Base-by-base conservation (phyloP, 441 rosid genomes). In the Erodium trifolium region DNA sequence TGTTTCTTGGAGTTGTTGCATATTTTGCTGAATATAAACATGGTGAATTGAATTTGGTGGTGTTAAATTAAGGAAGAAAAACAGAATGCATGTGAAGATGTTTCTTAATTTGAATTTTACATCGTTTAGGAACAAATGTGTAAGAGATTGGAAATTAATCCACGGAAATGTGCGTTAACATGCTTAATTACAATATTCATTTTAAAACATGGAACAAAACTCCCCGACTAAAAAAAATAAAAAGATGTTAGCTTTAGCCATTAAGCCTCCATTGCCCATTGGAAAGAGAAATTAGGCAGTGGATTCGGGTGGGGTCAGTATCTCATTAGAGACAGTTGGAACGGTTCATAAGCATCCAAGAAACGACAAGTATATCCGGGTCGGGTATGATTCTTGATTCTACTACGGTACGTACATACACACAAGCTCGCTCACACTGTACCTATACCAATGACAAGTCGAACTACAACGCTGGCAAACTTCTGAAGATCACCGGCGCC, bases 401-500 rank as follows among this genome's bases (percentile, higher is more conserved):
- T 43, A 43, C 49, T 9, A 43, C 49, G 13, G 49, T 43, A 43
- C 49, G 5, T 43, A 8, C 49, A 43, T 12, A 43, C 49, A 43
- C 49, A 43, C 13, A 10, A 43, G 49, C 49, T 43, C 13, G 49
- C 49, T 31, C 34, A 31, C 34, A 31, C 34, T 31, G 34, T 31
- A 31, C 34, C 34, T 31, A 31, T 23, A 23, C 27, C 27, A 23
- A 23, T 2, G 27, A 23, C 27, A 23, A 23, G 2, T 23, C 27
- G 27, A 23, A 23, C 27, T 23, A 23, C 1, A 2, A 23, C 27
- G 27, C 27, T 11, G 59, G 18, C 66, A 86, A 71, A 4, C 73
- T 80, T 45, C 77, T 76, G 45, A 89, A 94, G 68, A 81, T 86
- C 78, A 94, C 76, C 1, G 96, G 99, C 1, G 97, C 99, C 13